phyloP scores from a whole-genome alignment of 2,329 filamentous ascomycete species.

The Dryadomyces quercivorus region DNA sequence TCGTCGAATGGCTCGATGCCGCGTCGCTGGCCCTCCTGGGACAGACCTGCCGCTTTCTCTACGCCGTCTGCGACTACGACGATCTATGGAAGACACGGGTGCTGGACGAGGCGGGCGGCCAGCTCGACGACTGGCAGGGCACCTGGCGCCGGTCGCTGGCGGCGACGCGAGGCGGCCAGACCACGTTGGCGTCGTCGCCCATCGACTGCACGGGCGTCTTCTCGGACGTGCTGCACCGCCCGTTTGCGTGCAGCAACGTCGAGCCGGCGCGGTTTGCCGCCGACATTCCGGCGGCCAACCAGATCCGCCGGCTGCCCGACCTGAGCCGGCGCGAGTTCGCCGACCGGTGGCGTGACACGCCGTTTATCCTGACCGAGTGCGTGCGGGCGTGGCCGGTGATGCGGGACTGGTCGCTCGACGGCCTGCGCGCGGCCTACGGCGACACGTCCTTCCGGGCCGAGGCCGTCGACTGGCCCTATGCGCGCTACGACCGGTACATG shows the following conservation, averaged over 20 bases:
- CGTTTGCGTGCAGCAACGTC: slow-evolving; percentile 79
- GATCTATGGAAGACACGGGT: slow-evolving; percentile 85
- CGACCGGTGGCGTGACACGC: slow-evolving; percentile 60
- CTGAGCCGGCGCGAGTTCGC: slow-evolving; percentile 65
- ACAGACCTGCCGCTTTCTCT: slow-evolving; percentile 71
- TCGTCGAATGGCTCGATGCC: slow-evolving; percentile 65
- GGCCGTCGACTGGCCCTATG: slow-evolving; percentile 81
- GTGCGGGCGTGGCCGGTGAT: slow-evolving; percentile 74
- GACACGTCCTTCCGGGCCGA: slow-evolving; percentile 72
- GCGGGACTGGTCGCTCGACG: slow-evolving; percentile 59
- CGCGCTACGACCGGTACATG: slow-evolving; percentile 78
- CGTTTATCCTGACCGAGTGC: slow-evolving; percentile 76
- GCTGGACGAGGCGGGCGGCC: slow-evolving; percentile 37
- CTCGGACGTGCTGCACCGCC: slow-evolving; percentile 80
- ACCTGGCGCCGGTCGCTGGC: slow-evolving; percentile 77
- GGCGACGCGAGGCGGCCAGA: slow-evolving; percentile 16
- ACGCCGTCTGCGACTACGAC: slow-evolving; percentile 72
- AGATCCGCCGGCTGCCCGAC: slow-evolving; percentile 57
- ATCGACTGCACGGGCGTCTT: slow-evolving; percentile 70
- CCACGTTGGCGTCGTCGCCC: slow-evolving; percentile 11
- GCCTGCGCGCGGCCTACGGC: slow-evolving; percentile 50
- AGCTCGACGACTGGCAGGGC: slow-evolving; percentile 63
- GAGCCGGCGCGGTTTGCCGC: slow-evolving; percentile 51
- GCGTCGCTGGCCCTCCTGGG: slow-evolving; percentile 52
- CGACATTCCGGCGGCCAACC: slow-evolving; percentile 61